These are phyloP conservation scores for Proliferodiscus dingleyae DNA, from an alignment of 2,329 filamentous ascomycete genomes.

Conservation along the genomic window DNA sequence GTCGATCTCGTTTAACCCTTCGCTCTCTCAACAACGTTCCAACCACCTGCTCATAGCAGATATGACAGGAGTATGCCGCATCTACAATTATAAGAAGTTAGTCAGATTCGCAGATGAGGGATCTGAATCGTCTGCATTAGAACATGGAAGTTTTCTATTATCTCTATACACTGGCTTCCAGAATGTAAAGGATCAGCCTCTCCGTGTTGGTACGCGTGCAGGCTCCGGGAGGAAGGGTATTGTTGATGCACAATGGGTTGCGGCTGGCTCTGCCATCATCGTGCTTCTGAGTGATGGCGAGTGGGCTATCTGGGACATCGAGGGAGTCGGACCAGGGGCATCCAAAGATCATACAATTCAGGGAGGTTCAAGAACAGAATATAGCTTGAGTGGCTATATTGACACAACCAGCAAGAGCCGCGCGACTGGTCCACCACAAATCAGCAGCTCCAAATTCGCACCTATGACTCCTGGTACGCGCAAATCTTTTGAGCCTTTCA, in stretches of 20 bases:
- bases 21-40: conserved; percentile 35
- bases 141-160: conserved; percentile 59
- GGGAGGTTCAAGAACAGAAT: conserved; percentile 55
- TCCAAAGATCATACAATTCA: conserved; percentile 37
- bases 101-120: conserved; percentile 47
- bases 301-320: conserved; percentile 65
- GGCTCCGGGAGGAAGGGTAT: conserved; percentile 51
- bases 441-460: conserved; percentile 47
- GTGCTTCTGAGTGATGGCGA: conserved; percentile 57
- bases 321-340: conserved; percentile 49
- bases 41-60: conserved; percentile 55
- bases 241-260: conserved; percentile 59
- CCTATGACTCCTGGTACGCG: conserved; percentile 61
- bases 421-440: conserved; percentile 20
- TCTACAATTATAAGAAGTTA: conserved; percentile 56
- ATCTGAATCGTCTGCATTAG: conserved; percentile 37
- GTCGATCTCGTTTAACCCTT: conserved; percentile 57
- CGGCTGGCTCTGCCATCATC: conserved; percentile 54
- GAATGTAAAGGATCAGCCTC: conserved; percentile 17
- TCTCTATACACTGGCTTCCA: conserved; percentile 47
- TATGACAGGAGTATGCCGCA: conserved; percentile 50
- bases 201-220: conserved; percentile 46
- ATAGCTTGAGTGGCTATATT: conserved; percentile 54
- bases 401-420: conserved; percentile 44
- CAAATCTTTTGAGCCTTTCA: conserved; percentile 28